Conservation (phyloP, 257 asterid species). For the Solanum peruvianum region DNA sequence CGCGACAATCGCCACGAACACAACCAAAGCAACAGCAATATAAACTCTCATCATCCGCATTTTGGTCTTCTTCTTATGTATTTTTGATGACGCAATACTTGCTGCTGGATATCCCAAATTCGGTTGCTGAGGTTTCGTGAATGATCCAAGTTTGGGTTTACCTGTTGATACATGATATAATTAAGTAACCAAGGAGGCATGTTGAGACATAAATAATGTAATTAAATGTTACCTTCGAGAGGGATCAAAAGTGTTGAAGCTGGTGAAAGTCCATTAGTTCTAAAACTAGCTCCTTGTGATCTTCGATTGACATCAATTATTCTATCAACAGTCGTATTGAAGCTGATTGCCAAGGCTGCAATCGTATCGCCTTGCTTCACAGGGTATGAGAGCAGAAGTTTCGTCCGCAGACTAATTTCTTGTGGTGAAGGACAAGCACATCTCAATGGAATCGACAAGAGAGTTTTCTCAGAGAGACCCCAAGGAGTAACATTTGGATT, state of each 20-base stretch:
- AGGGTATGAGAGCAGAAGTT: slow-evolving; percentile 40
- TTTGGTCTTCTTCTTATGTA: slow-evolving; percentile 19
- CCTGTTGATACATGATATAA: not conserved
- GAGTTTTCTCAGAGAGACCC: slow-evolving; percentile 20
- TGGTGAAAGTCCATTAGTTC: slow-evolving; percentile 16
- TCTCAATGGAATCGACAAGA: slow-evolving; percentile 21
- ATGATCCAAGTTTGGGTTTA: slow-evolving; percentile 16
- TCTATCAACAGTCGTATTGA: slow-evolving; percentile 25
- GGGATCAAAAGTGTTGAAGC: slow-evolving; percentile 43
- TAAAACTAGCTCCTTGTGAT: slow-evolving; percentile 12
- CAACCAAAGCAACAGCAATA: slow-evolving; percentile 23
- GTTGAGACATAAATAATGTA: not conserved
- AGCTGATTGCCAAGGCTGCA: slow-evolving; percentile 15
- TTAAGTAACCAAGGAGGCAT: not conserved
- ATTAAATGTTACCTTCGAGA: not conserved
- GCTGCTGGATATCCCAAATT: slow-evolving; percentile 15
- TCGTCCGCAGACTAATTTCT: not conserved
- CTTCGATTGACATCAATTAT: slow-evolving; percentile 23
- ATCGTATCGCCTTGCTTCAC: slow-evolving; percentile 39
- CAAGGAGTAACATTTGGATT: slow-evolving; percentile 20
- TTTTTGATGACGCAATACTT: slow-evolving; percentile 10
- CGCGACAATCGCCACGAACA: slow-evolving; percentile 15
- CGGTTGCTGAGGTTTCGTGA: slow-evolving; percentile 4
- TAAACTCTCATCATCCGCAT: slow-evolving; percentile 37
- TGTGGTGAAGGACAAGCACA: slow-evolving; percentile 44